These are phyloP conservation scores for Coelastrella sp. DNA, from an alignment of 139 green algal genomes.

Conservation along the genomic window DNA sequence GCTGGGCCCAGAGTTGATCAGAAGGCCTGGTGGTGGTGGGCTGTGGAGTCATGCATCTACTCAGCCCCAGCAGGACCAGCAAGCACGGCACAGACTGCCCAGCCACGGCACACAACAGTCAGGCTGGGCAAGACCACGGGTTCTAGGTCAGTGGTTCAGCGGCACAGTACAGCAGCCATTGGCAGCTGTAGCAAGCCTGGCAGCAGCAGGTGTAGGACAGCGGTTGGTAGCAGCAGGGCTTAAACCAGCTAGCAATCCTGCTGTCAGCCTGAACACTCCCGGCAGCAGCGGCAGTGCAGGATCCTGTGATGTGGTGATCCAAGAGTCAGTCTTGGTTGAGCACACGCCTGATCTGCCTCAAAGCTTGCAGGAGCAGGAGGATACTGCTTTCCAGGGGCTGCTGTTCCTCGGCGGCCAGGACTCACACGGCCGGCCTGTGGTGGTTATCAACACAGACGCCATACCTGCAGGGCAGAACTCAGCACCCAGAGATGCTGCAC, in stretches of 20 bases:
- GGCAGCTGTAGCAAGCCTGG: conserved; percentile 4
- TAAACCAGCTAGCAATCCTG: not conserved
- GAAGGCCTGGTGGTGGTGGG: not conserved
- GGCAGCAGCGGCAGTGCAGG: not conserved
- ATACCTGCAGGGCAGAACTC: conserved; percentile 58
- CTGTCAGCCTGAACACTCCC: not conserved
- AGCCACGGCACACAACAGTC: not conserved
- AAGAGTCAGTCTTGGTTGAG: conserved; percentile 44
- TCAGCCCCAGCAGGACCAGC: conserved; percentile 34
- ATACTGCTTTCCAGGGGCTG: conserved; percentile 57
- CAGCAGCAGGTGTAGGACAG: conserved; percentile 38
- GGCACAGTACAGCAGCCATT: conserved; percentile 24
- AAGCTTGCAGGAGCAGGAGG: conserved; percentile 38
- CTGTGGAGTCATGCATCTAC: conserved; percentile 29
- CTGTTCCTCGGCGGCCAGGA: conserved; percentile 81
- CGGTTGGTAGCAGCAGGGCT: conserved; percentile 10
- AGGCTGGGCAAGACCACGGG: not conserved
- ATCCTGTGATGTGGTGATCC: not conserved
- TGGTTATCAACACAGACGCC: conserved; percentile 79
- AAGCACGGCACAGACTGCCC: conserved; percentile 5
- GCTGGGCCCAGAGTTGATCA: not conserved
- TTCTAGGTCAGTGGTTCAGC: conserved; percentile 17
- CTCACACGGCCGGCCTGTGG: conserved; percentile 74
- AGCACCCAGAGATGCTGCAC: conserved; percentile 50
- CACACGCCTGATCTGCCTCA: conserved; percentile 36